These are phyloP conservation scores for Penicillium verrucosum DNA, from an alignment of 2,329 filamentous ascomycete species.

Conservation along the genomic window DNA sequence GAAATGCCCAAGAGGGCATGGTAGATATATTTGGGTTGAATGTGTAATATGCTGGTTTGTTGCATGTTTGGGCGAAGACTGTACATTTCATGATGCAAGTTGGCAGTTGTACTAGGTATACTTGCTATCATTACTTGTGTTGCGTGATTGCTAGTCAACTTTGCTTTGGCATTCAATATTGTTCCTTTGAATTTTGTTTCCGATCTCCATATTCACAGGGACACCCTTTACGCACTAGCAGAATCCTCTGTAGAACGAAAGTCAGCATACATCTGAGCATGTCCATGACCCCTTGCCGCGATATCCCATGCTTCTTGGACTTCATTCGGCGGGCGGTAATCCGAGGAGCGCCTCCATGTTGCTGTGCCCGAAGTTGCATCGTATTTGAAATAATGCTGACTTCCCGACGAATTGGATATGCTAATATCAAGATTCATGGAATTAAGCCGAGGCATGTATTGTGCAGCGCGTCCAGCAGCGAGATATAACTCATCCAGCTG, in stretches of 20 bases:
- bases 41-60: neutral
- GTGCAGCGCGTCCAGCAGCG: neutral
- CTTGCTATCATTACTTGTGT: too few relatives aligned
- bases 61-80: neutral
- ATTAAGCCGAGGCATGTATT: neutral
- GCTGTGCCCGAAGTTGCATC: neutral
- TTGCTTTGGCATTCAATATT: neutral
- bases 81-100: neutral
- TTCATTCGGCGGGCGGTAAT: neutral
- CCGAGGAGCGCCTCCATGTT: neutral
- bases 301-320: neutral
- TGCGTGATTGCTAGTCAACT: neutral
- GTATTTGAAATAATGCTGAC: neutral
- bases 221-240: neutral
- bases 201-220: neutral
- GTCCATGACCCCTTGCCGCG: neutral
- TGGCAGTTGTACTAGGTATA: too few relatives aligned
- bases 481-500: neutral
- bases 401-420: rapidly evolving
- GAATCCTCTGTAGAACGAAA: neutral
- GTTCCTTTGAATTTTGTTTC: rapidly evolving
- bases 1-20: constrained; percentile 33
- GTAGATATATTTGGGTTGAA: constrained; percentile 39
- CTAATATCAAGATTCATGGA: neutral
- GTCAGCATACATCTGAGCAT: neutral